A percentile compares a stretch with the other conserved stretches of the same genome.
These are phyloP conservation scores for Acanthamoeba castellanii DNA, from an alignment of 208 protist species.

Conservation along the genomic window DNA sequence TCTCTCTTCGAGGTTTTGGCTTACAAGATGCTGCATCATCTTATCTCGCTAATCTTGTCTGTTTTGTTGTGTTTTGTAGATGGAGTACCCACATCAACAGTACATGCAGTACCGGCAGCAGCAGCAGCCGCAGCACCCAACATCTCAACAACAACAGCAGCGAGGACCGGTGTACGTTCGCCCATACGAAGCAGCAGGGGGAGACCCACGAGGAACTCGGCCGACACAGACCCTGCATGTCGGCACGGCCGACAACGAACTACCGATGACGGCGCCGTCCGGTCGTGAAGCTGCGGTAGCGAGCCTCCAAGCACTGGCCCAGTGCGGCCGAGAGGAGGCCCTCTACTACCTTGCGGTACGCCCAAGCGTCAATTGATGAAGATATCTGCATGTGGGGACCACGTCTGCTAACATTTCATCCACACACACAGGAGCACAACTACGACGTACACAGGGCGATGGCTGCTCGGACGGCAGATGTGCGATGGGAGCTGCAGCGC, in stretches of 20 bases:
- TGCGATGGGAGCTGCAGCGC: conserved; percentile 16
- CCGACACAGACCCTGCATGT: background rate
- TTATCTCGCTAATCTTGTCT: too few species aligned
- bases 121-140: background rate
- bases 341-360: background rate
- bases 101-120: conserved; percentile 28
- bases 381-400: background rate
- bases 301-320: background rate
- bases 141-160: background rate
- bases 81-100: conserved; percentile 60
- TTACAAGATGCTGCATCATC: too few species aligned
- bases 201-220: background rate
- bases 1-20: too few species aligned
- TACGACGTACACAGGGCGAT: conserved; percentile 20
- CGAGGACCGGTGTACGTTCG: background rate
- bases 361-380: background rate
- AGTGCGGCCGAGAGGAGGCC: conserved; percentile 17
- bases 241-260: background rate
- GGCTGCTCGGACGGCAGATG: conserved; percentile 7
- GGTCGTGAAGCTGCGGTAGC: background rate
- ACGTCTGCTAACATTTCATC: background rate
- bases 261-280: background rate
- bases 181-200: too few species aligned
- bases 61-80: background rate
- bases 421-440: background rate